Evolutionary conservation across 805 yeast species (phyloP), one percentile per base, ranked within the genome.

Genomic region (Wickerhamomyces bisporus): DNA sequence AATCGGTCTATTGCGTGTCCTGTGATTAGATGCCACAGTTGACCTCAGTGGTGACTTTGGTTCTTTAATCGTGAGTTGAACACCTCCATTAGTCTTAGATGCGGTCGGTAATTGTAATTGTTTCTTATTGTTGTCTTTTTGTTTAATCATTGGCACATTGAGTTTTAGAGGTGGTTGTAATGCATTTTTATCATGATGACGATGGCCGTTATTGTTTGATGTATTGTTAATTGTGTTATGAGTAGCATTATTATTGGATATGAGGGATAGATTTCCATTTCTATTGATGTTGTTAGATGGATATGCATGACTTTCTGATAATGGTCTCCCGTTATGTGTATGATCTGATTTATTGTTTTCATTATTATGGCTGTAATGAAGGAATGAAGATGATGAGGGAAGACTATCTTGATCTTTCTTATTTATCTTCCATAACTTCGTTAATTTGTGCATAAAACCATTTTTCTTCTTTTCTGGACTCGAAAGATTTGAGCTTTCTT

Each of bases 1-100:
- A 0, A 66, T 63, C 4, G 81, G 80, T 35, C 81, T 58, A 21
- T 62, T 40, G 43, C 55, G 52, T 42, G 26, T 43, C 45, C 35
- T 36, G 28, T 30, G 13, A 19, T 30, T 11, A 8, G 36, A 13
- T 25, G 19, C 15, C 31, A 28, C 36, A 1, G 30, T 32, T 11
- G 45, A 34, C 12, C 47, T 40, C 1, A 41, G n/a, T 17, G 53
- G 52, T 36, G 64, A 39, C 44, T 48, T 54, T 27, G 68, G 62
- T 16, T 59, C 60, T 24, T 55, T 53, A 20, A 57, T 55, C 1
- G 54, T 55, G n/a, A 50, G 41, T 21, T 50, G 58, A 4, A 17
- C 21, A 11, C 14, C 7, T 17, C 16, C 6, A 17, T 29, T 15
- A 11, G 8, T 29, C 5, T 20, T 16, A 7, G 26, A 19, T 3